These are phyloP conservation scores for Trypanosoma platydactyli DNA, from an alignment of 208 protist species.

Conservation along the genomic window DNA sequence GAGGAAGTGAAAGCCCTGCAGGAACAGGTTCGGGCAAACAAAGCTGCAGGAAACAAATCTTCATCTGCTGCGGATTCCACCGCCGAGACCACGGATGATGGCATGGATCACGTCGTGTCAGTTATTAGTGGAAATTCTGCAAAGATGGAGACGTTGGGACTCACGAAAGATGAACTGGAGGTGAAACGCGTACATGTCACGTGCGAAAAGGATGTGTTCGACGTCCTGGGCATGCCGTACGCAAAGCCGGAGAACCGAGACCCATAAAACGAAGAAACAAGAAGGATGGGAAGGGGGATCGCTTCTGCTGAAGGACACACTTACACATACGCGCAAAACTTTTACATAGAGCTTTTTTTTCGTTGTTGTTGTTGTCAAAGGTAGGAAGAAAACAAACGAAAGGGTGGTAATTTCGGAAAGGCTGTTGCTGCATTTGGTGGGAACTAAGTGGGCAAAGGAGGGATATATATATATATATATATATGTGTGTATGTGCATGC, in stretches of 20 bases:
- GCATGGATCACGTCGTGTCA: constrained; percentile 19
- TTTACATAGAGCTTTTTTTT: no score
- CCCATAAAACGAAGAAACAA: constrained; percentile 45
- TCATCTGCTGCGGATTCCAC: neutral
- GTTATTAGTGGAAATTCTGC: constrained; percentile 34
- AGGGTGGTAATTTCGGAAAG: neutral
- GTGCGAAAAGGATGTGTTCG: constrained; percentile 86
- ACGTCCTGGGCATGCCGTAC: constrained; percentile 84
- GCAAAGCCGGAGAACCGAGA: constrained; percentile 86
- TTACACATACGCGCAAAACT: neutral
- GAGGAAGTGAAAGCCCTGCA: constrained; percentile 81
- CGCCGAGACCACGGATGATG: constrained; percentile 9
- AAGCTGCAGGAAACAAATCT: constrained; percentile 32
- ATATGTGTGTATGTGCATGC: neutral
- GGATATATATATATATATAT: constrained; percentile 17
- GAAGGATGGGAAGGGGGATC: neutral
- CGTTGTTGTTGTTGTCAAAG: no score
- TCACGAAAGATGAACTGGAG: constrained; percentile 83
- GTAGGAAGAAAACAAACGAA: neutral
- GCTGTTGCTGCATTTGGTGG: neutral
- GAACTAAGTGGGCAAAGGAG: neutral
- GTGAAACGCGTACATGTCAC: constrained; percentile 77
- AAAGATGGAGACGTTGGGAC: constrained; percentile 66
- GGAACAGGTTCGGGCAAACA: constrained; percentile 74
- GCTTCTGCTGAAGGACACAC: neutral